These are phyloP conservation scores for Aspergillus sp. DNA, from an alignment of 2,329 filamentous ascomycete species.

Conservation along the genomic window DNA sequence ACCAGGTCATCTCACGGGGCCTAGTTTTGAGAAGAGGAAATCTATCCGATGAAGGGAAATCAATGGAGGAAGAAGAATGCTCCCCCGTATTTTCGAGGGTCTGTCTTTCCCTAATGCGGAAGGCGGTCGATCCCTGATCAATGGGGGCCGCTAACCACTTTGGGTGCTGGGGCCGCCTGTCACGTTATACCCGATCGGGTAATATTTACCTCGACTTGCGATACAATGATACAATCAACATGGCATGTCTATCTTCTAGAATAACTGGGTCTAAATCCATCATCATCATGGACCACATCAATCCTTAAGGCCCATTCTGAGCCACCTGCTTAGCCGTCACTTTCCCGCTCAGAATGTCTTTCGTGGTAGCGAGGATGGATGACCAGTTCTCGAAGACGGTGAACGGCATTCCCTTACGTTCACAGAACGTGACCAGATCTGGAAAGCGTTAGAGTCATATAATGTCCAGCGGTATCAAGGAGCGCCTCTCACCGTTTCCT, in stretches of 20 bases:
- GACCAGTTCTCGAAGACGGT: conserved; percentile 84
- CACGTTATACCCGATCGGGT: background rate
- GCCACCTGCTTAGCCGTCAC: conserved; percentile 69
- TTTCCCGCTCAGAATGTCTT: conserved; percentile 73
- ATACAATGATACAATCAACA: too few species aligned
- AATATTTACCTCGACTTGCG: background rate
- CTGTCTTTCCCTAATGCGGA: background rate
- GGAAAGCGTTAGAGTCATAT: conserved; percentile 13
- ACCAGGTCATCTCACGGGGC: conserved; percentile 31
- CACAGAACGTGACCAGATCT: conserved; percentile 87
- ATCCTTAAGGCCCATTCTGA: conserved; percentile 29
- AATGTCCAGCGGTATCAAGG: background rate
- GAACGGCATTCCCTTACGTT: conserved; percentile 79
- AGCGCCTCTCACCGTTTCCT: conserved; percentile 63
- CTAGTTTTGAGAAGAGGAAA: conserved; percentile 1
- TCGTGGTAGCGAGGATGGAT: conserved; percentile 71
- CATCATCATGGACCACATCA: background rate
- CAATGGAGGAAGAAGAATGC: conserved; percentile 1
- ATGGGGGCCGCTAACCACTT: too few species aligned
- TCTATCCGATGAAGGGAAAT: background rate
- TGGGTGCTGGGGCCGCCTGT: background rate
- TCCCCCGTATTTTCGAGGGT: conserved; percentile 1
- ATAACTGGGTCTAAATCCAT: background rate
- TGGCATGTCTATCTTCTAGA: too few species aligned
- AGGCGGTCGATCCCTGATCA: conserved; percentile 2